Evolutionary conservation across 208 protist genomes (phyloP), one percentile per base, ranked within the genome.

Genomic region (Crithidia acanthocephali): DNA sequence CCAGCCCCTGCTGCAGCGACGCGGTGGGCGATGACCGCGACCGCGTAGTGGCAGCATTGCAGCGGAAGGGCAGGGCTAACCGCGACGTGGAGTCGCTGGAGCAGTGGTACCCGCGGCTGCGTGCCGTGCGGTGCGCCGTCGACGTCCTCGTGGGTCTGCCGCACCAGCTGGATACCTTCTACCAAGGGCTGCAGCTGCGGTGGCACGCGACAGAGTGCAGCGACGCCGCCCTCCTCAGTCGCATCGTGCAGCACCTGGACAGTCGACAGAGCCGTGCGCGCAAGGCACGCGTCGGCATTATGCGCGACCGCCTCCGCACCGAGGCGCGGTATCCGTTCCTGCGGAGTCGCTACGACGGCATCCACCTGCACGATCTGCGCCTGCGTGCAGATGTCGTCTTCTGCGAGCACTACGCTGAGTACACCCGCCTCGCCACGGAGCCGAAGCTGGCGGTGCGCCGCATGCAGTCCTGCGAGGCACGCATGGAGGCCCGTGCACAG

Each of bases 251-350:
- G 35, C 75, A 84, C 42, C 62, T 90, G 5, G 45, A 79, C 18
- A 80, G 84, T n/a, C 67, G 84, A 48, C 72, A 79, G 37, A 47
- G 74, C 0, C 71, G 56, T n/a, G 73, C 76, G 35, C 76, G 78
- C 47, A 87, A 86, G 59, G 79, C 77, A 10, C 70, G 67, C 25
- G 71, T 78, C 6, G 56, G 72, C 23, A 18, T 74, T 18, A 85
- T 80, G 64, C 57, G 76, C 0, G 37, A 62, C 16, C 84, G 84
- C 50, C 50, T 81, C 10, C 70, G 67, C 11, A 23, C 70, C 0
- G 87, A 92, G 74, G 69, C 70, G 18, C 67, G 45, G n/a, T 85
- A 84, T 56, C 77, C 81, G 11, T 92, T 88, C 73, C 50, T 92
- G 35, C 25, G 44, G 2, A 57, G 58, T 0, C 81, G 87, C 37